These are phyloP conservation scores for Citeromyces matritensis DNA, from an alignment of 805 yeast genomes.

Conservation along the genomic window DNA sequence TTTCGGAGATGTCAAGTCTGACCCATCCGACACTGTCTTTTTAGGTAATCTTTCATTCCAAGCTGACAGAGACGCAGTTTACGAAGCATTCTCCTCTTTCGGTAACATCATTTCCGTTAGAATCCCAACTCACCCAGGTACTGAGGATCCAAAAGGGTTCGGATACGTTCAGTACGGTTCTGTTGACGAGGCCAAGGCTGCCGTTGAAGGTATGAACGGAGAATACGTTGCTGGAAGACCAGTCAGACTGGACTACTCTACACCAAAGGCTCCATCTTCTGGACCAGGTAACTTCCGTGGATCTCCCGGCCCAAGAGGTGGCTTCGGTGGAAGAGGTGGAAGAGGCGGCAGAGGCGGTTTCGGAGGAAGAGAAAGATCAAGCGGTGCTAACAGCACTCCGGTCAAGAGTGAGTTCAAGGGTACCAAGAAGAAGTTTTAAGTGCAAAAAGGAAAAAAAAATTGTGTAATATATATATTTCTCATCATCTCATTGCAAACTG, in stretches of 20 bases:
- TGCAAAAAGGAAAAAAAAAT: too few species aligned
- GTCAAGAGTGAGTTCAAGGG: constrained; percentile 66
- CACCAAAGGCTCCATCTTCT: constrained; percentile 60
- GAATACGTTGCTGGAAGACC: constrained; percentile 83
- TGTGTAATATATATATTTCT: too few species aligned
- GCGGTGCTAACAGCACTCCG: constrained; percentile 57
- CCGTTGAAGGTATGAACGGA: constrained; percentile 79
- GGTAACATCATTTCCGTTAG: constrained; percentile 84
- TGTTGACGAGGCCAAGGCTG: constrained; percentile 82
- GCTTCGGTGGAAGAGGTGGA: constrained; percentile 21
- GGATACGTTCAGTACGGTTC: constrained; percentile 90
- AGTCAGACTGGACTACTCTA: constrained; percentile 86
- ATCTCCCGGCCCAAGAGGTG: constrained; percentile 14
- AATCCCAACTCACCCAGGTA: constrained; percentile 96
- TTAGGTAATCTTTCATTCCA: constrained; percentile 92
- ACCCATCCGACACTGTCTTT: constrained; percentile 92
- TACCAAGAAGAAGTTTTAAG: constrained; percentile 69
- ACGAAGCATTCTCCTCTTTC: constrained; percentile 55
- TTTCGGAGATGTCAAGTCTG: constrained; percentile 82
- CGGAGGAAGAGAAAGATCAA: constrained; percentile 20
- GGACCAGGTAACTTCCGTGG: constrained; percentile 11
- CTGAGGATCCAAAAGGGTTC: constrained; percentile 98
- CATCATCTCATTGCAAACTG: too few species aligned
- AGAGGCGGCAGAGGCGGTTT: constrained; percentile 27
- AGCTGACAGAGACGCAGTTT: constrained; percentile 68